Evolutionary conservation across 2,329 filamentous ascomycete genomes (phyloP).

Genomic region (Daldinia eschscholtzii): DNA sequence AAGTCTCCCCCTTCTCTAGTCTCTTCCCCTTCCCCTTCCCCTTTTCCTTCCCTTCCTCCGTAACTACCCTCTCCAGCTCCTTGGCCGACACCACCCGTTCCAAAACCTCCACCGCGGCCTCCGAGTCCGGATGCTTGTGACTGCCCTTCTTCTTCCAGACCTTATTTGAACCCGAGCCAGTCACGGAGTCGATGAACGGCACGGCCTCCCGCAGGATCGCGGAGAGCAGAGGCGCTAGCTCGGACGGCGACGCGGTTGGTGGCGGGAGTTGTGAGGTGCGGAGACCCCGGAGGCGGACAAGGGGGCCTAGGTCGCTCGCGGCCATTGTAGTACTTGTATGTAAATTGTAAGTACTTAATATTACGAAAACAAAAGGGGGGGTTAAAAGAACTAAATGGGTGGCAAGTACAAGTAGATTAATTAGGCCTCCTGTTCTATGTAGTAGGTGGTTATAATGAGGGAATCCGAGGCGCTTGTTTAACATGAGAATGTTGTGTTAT

Average conservation of each 20-base stretch:
- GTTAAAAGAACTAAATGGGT: no score
- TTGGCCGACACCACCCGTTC: slow-evolving; percentile 62
- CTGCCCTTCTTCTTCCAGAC: slow-evolving; percentile 64
- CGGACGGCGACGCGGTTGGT: slow-evolving; percentile 55
- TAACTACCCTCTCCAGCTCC: slow-evolving; percentile 58
- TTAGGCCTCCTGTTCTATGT: no score
- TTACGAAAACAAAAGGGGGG: no score
- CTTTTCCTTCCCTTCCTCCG: slow-evolving; percentile 4
- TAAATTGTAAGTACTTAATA: no score
- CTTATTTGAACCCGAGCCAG: slow-evolving; percentile 47
- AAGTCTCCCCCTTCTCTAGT: slow-evolving; percentile 61
- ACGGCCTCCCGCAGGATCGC: slow-evolving; percentile 69
- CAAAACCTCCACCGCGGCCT: slow-evolving; percentile 65
- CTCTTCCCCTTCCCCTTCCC: not conserved
- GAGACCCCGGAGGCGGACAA: slow-evolving; percentile 68
- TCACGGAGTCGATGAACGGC: slow-evolving; percentile 68
- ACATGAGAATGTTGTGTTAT: not conserved
- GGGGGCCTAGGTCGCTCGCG: slow-evolving; percentile 56
- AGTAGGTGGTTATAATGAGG: no score
- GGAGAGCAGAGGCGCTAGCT: slow-evolving; percentile 65
- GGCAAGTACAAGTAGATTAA: no score
- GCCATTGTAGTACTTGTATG: not conserved
- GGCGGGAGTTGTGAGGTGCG: slow-evolving; percentile 62
- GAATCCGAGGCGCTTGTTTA: not conserved
- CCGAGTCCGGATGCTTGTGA: slow-evolving; percentile 64